Conservation (phyloP, 163 green algal species). For the Trebouxiophyceae sp. region DNA sequence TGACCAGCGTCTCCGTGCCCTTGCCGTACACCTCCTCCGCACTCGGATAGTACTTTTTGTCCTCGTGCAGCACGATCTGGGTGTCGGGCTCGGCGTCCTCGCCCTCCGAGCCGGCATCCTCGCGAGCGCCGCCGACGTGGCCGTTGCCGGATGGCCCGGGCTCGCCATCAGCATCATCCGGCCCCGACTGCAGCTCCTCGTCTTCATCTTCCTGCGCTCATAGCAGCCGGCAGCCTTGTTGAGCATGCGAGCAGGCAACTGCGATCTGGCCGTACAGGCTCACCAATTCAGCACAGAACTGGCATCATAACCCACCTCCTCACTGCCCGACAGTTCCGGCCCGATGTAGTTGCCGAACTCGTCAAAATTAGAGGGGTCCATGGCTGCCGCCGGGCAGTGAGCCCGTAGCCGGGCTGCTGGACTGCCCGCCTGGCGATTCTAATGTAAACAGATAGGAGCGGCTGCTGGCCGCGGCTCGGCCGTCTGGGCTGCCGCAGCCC, state of each 20-base stretch:
- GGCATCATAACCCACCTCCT: slow-evolving; percentile 35
- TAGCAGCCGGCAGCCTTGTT: neutral
- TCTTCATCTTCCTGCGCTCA: slow-evolving; percentile 59
- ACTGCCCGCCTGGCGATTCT: no score
- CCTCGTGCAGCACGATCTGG: slow-evolving; percentile 89
- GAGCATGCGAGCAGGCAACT: no score
- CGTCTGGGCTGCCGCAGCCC: no score
- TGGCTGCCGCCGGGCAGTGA: slow-evolving; percentile 5
- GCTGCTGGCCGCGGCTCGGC: no score
- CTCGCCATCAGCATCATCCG: slow-evolving; percentile 48
- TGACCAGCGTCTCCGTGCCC: slow-evolving; percentile 92
- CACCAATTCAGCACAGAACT: neutral
- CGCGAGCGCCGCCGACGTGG: slow-evolving; percentile 44
- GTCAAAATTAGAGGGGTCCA: slow-evolving; percentile 74
- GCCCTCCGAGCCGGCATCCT: slow-evolving; percentile 38
- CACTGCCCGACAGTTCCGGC: slow-evolving; percentile 76
- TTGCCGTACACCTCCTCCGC: slow-evolving; percentile 88
- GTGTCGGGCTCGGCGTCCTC: slow-evolving; percentile 39
- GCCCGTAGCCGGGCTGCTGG: no score
- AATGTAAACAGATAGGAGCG: no score
- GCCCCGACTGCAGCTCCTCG: slow-evolving; percentile 35
- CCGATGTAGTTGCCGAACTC: slow-evolving; percentile 99
- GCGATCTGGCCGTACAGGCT: no score
- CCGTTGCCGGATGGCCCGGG: no score
- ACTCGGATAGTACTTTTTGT: slow-evolving; percentile 99